These are phyloP conservation scores for Populus ilicifolia DNA, from an alignment of 345 rosid genomes.

Conservation along the genomic window DNA sequence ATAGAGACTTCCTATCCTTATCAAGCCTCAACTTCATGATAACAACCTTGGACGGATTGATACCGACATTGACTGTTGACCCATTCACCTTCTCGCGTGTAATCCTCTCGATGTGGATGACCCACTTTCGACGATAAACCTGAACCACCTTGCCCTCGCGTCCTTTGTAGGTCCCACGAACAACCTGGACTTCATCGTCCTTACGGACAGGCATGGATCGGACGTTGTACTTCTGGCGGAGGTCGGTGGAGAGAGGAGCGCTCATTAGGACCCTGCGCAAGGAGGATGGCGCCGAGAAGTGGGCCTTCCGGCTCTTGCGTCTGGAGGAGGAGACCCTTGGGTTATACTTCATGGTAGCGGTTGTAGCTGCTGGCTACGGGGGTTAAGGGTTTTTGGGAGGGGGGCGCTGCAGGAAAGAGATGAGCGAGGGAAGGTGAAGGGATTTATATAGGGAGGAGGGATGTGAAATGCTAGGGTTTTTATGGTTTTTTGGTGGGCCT, in stretches of 20 bases:
- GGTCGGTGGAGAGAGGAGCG: constrained; percentile 60
- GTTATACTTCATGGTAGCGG: constrained; percentile 60
- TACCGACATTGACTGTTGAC: constrained; percentile 69
- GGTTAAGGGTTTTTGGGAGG: background rate
- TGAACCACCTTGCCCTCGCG: constrained; percentile 79
- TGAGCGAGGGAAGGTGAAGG: background rate
- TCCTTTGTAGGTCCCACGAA: constrained; percentile 76
- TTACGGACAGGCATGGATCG: constrained; percentile 78
- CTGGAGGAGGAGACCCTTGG: constrained; percentile 69
- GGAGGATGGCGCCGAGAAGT: constrained; percentile 67
- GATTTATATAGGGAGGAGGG: background rate
- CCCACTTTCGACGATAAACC: constrained; percentile 79
- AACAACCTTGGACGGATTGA: constrained; percentile 68
- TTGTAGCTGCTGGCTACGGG: background rate
- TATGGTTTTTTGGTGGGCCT: background rate
- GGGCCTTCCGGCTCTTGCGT: constrained; percentile 79
- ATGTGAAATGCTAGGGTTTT: background rate
- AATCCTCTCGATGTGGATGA: constrained; percentile 76
- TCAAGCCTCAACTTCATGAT: constrained; percentile 72
- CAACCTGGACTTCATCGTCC: constrained; percentile 81
- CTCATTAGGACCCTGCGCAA: constrained; percentile 73
- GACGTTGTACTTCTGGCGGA: constrained; percentile 74
- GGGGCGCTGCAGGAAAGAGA: background rate
- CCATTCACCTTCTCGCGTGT: constrained; percentile 81
- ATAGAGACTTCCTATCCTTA: constrained; percentile 63